Conservation (phyloP, 768 basidiomycete species). For the Boletus huronensis region DNA sequence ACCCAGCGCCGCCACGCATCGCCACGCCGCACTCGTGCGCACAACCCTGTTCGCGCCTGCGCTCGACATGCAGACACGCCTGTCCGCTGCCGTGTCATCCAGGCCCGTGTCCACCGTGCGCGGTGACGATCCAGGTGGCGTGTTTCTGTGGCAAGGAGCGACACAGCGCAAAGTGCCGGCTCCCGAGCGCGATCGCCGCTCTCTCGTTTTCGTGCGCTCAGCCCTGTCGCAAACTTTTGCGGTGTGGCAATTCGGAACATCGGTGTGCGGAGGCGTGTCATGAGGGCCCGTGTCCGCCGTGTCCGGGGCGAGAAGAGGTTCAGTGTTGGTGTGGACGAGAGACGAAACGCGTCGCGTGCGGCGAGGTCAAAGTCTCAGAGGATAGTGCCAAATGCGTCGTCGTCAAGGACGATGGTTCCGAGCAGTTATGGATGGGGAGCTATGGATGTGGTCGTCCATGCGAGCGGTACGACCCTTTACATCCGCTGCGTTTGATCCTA, state of each 20-base stretch:
- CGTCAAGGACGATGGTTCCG: constrained; percentile 30
- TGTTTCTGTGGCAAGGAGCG: constrained; percentile 76
- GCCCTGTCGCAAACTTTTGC: constrained; percentile 43
- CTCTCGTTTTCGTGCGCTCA: constrained; percentile 35
- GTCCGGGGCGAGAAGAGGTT: constrained; percentile 49
- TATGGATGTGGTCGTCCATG: constrained; percentile 61
- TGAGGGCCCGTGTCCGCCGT: constrained; percentile 66
- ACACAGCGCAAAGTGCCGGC: constrained; percentile 37
- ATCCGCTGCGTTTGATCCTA: background rate
- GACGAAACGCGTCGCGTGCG: constrained; percentile 58
- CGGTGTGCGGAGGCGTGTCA: constrained; percentile 70
- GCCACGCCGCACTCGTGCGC: constrained; percentile 78
- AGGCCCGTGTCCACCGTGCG: constrained; percentile 94
- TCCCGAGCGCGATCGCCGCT: constrained; percentile 39
- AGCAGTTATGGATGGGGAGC: constrained; percentile 61
- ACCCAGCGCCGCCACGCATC: constrained; percentile 67
- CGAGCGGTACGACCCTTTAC: constrained; percentile 40
- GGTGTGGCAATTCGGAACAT: constrained; percentile 66
- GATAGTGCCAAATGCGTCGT: constrained; percentile 32
- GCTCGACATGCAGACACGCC: constrained; percentile 67
- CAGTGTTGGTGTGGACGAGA: constrained; percentile 83
- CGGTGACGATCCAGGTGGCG: constrained; percentile 66
- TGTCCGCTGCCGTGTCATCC: constrained; percentile 90
- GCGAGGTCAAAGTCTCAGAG: constrained; percentile 50
- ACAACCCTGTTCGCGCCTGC: constrained; percentile 58